These are phyloP conservation scores for Penicillium brevicompactum DNA, from an alignment of 2,329 filamentous ascomycete genomes.

Conservation along the genomic window DNA sequence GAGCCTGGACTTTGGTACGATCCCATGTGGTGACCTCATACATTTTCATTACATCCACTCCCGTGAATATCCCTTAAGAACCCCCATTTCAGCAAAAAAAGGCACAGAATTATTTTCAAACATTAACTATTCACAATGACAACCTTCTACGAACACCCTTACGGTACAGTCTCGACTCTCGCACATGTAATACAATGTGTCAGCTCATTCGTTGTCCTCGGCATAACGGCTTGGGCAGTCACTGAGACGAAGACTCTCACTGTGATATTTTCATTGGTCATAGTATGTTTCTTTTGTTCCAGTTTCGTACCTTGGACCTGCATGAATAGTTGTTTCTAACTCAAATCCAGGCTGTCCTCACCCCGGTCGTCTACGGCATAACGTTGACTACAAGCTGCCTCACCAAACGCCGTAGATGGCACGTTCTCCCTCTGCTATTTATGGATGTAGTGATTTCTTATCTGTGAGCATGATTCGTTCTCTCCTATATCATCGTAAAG, in stretches of 20 bases:
- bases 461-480: slow-evolving; percentile 9
- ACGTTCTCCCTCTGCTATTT: slow-evolving; percentile 11
- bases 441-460: slow-evolving; percentile 16
- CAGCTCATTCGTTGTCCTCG: slow-evolving; percentile 22
- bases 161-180: slow-evolving; percentile 9
- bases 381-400: slow-evolving; percentile 8
- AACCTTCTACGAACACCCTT: slow-evolving; percentile 12
- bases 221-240: slow-evolving; percentile 24
- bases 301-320: too few species aligned
- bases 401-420: slow-evolving; percentile 9
- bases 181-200: slow-evolving; percentile 13
- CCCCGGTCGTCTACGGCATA: slow-evolving; percentile 8
- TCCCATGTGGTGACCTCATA: slow-evolving; percentile 9
- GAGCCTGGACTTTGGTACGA: neutral
- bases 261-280: slow-evolving; percentile 19
- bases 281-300: slow-evolving; percentile 9
- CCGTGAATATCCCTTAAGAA: neutral
- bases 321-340: too few species aligned
- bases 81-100: neutral
- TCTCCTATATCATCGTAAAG: neutral
- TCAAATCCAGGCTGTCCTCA: slow-evolving; percentile 11
- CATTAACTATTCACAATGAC: neutral
- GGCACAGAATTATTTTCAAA: neutral
- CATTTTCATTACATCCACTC: neutral
- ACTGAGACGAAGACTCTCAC: slow-evolving; percentile 18